A percentile compares a stretch with the other conserved stretches of the same genome.
phyloP scores from a whole-genome alignment of 495 filamentous ascomycete species.

The Aspergillus asperescens region DNA sequence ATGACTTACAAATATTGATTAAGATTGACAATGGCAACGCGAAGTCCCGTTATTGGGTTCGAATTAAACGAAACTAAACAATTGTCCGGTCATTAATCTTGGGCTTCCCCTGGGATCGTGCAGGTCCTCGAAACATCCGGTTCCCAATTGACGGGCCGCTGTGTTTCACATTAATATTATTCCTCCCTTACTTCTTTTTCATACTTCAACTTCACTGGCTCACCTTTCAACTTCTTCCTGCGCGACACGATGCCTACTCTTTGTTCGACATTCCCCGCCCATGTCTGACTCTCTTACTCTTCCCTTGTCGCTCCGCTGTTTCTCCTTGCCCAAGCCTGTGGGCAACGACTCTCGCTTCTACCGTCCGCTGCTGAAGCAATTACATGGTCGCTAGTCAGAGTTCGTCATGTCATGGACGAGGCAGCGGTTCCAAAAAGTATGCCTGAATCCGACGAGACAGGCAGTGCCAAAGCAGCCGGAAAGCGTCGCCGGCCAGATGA shows the following conservation, averaged over 20 bases:
- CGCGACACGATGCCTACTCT: background rate
- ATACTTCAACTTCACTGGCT: background rate
- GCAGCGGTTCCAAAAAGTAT: conserved; percentile 19
- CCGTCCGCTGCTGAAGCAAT: background rate
- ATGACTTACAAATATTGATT: background rate
- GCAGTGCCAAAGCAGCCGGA: conserved; percentile 6
- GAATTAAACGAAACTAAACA: background rate
- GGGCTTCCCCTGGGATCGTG: background rate
- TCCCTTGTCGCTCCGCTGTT: background rate
- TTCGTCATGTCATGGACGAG: conserved; percentile 34
- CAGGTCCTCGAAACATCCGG: conserved; percentile 1
- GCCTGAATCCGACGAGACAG: conserved; percentile 9
- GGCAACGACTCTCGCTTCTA: background rate
- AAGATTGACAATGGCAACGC: background rate
- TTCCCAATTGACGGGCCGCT: conserved; percentile 6
- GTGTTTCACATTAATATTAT: conserved; percentile 9
- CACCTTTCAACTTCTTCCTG: background rate
- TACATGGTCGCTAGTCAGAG: conserved; percentile 1
- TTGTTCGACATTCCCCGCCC: background rate
- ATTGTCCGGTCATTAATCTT: background rate
- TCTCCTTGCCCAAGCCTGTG: background rate
- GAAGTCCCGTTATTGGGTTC: background rate
- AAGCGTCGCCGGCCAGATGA: conserved; percentile 8
- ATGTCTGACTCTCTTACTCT: conserved; percentile 5
- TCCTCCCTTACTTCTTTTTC: background rate